These are phyloP conservation scores for Cyberlindnera euphorbiae DNA, from an alignment of 805 yeast genomes.

Conservation along the genomic window DNA sequence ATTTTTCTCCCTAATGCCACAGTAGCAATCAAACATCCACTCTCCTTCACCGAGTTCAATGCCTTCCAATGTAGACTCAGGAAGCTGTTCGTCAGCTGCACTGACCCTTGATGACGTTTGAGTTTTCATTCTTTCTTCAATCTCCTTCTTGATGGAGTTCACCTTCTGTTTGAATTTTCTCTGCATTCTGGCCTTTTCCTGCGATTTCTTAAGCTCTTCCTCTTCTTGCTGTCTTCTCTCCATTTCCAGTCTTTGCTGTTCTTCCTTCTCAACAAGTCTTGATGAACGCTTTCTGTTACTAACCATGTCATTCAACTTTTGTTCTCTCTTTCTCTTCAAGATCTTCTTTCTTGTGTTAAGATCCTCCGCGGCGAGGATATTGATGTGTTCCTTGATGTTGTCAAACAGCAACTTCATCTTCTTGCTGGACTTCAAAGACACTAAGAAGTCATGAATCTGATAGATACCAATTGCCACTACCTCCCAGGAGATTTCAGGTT, in stretches of 20 bases:
- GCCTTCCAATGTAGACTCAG: constrained; percentile 10
- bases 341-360: constrained; percentile 49
- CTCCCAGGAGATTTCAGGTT: constrained; percentile 36
- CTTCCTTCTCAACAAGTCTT: constrained; percentile 66
- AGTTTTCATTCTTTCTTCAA: constrained; percentile 22
- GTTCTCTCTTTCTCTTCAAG: constrained; percentile 53
- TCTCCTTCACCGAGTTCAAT: constrained; percentile 31
- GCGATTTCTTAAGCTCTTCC: constrained; percentile 16
- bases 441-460: constrained; percentile 32
- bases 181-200: constrained; percentile 35
- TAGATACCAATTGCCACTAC: constrained; percentile 41
- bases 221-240: constrained; percentile 36
- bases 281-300: constrained; percentile 72
- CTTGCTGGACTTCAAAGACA: constrained; percentile 27
- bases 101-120: constrained; percentile 21
- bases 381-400: constrained; percentile 29
- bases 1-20: constrained; percentile 32
- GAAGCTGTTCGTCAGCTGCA: constrained; percentile 27
- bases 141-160: constrained; percentile 19
- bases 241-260: constrained; percentile 39
- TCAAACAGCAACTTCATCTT: constrained; percentile 29
- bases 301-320: constrained; percentile 56
- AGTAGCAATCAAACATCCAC: constrained; percentile 35
- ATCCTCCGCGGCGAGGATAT: constrained; percentile 40
- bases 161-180: constrained; percentile 22